Evolutionary conservation across 2,329 filamentous ascomycete genomes (phyloP), one percentile per base, ranked within the genome.

Genomic region (Curvularia hawaiiensis): DNA sequence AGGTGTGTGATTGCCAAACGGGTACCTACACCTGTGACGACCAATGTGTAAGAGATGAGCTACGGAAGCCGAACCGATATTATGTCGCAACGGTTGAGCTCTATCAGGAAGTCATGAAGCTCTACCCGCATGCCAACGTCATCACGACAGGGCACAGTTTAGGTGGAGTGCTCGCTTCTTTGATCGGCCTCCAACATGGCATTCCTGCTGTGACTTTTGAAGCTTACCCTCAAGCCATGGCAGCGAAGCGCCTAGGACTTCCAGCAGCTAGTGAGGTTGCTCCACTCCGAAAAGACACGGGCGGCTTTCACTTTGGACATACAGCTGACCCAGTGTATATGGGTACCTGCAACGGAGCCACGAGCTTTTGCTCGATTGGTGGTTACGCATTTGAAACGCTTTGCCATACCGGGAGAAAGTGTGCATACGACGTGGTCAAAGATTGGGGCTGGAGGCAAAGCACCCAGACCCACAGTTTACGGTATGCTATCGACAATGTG

Each of bases 401-500:
- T 1, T 75, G 73, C 44, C 73, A 75, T 55, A 74, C 73, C 8
- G 73, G 73, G 9, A 74, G 70, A 54, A 65, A 69, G 22, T 75
- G 73, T 45, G 64, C 67, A 3, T 75, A 75, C 44, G 73, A 75
- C 54, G 72, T 75, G 9, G 73, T 75, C 40, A 73, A 74, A 56
- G 73, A 75, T 49, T 72, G 68, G 68, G 71, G 72, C 7, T 75
- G 73, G 73, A 62, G 72, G 41, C 73, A 70, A 43, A 74, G 68
- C 54, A 75, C 72, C 6, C 59, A 62, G 26, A 69, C 68, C 0
- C 73, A 75, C 51, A 66, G 71, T 31, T 54, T 75, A 16, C 59
- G 69, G 39, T 75, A 75, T 41, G 68, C 73, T 5, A 75, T 75
- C 14, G 71, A 74, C 12, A 74, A 74, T 28, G 68, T 75, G 3